Evolutionary conservation across 2,329 filamentous ascomycete species (phyloP), one percentile per base, ranked within the genome.

Genomic region (Beauveria brongniartii): DNA sequence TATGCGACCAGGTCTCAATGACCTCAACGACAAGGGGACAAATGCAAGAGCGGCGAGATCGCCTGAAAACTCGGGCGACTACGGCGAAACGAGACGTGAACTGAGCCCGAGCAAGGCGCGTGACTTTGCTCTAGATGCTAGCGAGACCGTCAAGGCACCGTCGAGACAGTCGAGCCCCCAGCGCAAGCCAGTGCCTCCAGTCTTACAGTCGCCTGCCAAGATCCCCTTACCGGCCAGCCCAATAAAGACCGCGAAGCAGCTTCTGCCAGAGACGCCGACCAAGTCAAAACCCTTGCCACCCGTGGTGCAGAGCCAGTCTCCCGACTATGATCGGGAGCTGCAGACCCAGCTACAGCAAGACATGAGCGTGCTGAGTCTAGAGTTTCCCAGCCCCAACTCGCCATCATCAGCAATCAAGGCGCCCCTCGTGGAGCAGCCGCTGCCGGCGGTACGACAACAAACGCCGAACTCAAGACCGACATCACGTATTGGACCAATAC

Each of bases 1-100:
- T 8, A 76, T 75, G 51, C 77, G 84, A 52, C 80, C 81, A 0
- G 87, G 87, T 3, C 77, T 85, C 18, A 81, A 88, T 66, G 80
- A 86, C 0, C 85, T 96, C 86, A 92, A 90, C 65, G 90, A 92
- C 63, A 88, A 89, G 37, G 88, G 88, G 14, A 87, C 89, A 20
- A 96, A 96, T 71, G 84, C 89, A 20, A 83, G 92, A 62, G 81
- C 83, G 40, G 77, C 84, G 14, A 76, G 79, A 51, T 77, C 80
- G 2, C 70, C 78, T 18, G 82, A 84, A 28, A 75, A 70, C 16
- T 68, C 72, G 18, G 77, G 77, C 24, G 79, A 83, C 66, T 82
- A 81, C 54, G 80, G 77, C 48, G 82, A 85, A 64, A 75, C 75
- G 54, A 75, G 77, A 47, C 75, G 81, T 57, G 80, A 80, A 55